Evolutionary conservation across 768 basidiomycete species (phyloP).

Genomic region (Leccinum imitatum): DNA sequence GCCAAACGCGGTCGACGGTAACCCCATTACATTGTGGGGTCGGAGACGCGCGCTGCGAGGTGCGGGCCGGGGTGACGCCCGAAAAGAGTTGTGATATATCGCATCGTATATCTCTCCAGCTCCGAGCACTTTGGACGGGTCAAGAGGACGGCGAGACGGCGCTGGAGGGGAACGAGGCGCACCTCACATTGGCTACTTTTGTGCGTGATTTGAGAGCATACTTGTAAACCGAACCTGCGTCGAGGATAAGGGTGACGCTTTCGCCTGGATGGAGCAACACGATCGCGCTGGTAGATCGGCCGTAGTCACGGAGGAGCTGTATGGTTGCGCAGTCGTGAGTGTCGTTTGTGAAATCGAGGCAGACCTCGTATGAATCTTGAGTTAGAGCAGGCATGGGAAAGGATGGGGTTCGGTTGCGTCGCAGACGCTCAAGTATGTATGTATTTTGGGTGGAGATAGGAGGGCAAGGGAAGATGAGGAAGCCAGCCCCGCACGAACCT

Average conservation of each 20-base stretch:
- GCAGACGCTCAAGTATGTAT: slow-evolving; percentile 33
- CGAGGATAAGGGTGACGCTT: slow-evolving; percentile 63
- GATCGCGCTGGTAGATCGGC: slow-evolving; percentile 50
- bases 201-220: slow-evolving; percentile 66
- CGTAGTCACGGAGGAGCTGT: slow-evolving; percentile 65
- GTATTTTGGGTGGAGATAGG: slow-evolving; percentile 17
- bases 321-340: slow-evolving; percentile 62
- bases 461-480: slow-evolving; percentile 18
- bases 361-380: slow-evolving; percentile 57
- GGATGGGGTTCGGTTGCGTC: slow-evolving; percentile 15
- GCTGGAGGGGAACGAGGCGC: slow-evolving; percentile 25
- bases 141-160: slow-evolving; percentile 4
- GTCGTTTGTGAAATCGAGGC: slow-evolving; percentile 70
- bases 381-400: slow-evolving; percentile 57
- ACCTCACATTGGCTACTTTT: slow-evolving; percentile 72
- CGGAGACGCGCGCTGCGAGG: slow-evolving; percentile 34
- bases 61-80: slow-evolving; percentile 33
- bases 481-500: slow-evolving; percentile 26
- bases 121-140: slow-evolving; percentile 48
- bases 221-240: slow-evolving; percentile 66
- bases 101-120: slow-evolving; percentile 66
- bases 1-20: slow-evolving; percentile 65
- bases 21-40: slow-evolving; percentile 49
- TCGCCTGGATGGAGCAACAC: slow-evolving; percentile 63
- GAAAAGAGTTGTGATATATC: slow-evolving; percentile 61